Conservation (phyloP, 2,329 filamentous ascomycete species). For the Claviceps monticola region DNA sequence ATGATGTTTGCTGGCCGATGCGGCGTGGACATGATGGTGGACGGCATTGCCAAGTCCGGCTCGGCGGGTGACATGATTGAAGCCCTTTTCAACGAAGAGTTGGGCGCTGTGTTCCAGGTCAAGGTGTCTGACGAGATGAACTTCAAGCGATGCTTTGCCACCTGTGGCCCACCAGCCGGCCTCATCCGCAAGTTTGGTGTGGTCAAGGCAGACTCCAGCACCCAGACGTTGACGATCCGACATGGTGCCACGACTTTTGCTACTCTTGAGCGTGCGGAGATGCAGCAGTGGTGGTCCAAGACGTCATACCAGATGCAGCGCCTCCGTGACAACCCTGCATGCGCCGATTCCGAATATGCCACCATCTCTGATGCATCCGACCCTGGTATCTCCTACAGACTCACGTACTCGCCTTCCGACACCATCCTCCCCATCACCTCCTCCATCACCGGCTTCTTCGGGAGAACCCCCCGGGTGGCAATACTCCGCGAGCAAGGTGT, state of each 20-base stretch:
- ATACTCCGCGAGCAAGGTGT: slow-evolving; percentile 93
- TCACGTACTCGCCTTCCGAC: slow-evolving; percentile 69
- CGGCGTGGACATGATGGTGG: slow-evolving; percentile 73
- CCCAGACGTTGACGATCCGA: slow-evolving; percentile 65
- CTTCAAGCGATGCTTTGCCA: slow-evolving; percentile 84
- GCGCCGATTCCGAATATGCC: slow-evolving; percentile 71
- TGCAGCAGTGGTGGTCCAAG: slow-evolving; percentile 79
- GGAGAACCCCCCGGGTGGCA: slow-evolving; percentile 58
- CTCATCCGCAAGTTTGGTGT: slow-evolving; percentile 75
- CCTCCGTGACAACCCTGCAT: slow-evolving; percentile 74
- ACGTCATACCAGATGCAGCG: slow-evolving; percentile 89
- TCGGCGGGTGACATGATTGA: slow-evolving; percentile 53
- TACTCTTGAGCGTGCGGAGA: slow-evolving; percentile 51
- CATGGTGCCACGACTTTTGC: slow-evolving; percentile 57
- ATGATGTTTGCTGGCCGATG: slow-evolving; percentile 98
- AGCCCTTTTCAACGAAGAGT: slow-evolving; percentile 86
- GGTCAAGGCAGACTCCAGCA: slow-evolving; percentile 53
- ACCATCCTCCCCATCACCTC: slow-evolving; percentile 49
- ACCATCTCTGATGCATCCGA: slow-evolving; percentile 62
- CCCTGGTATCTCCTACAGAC: slow-evolving; percentile 71
- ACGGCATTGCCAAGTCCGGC: slow-evolving; percentile 52
- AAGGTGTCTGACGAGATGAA: slow-evolving; percentile 69
- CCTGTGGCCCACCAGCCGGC: slow-evolving; percentile 69
- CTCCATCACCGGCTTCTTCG: slow-evolving; percentile 37
- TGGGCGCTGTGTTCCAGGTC: slow-evolving; percentile 92